These are phyloP conservation scores for Lolium rigidum DNA, from an alignment of 176 grass and related monocot species.

Conservation along the genomic window DNA sequence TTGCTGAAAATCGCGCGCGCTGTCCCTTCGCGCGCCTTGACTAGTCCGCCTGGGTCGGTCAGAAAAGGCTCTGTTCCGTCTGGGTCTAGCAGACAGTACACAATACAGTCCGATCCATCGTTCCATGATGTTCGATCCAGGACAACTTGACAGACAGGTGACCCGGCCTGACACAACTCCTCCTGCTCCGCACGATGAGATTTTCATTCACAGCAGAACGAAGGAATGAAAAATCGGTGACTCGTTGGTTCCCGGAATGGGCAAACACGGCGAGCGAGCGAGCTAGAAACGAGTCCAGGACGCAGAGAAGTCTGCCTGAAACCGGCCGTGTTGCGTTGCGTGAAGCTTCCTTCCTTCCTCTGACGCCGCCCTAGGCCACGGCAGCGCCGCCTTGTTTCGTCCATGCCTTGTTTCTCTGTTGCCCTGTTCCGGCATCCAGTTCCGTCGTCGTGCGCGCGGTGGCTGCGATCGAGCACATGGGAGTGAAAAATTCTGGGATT, in stretches of 20 bases:
- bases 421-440: constrained; percentile 41
- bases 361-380: background rate
- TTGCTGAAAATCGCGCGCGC: constrained; percentile 7
- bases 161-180: background rate
- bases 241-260: background rate
- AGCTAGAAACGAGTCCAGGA: background rate
- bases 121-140: background rate
- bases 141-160: background rate
- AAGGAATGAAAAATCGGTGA: background rate
- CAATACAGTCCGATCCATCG: background rate
- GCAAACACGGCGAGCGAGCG: background rate
- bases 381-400: background rate
- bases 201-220: background rate
- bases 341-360: constrained; percentile 38
- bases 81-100: background rate
- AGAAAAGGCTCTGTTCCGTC: constrained; percentile 6
- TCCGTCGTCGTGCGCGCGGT: constrained; percentile 29
- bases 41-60: background rate
- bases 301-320: background rate
- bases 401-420: constrained; percentile 43
- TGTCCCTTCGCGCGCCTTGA: constrained; percentile 31
- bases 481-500: background rate
- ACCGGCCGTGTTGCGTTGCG: constrained; percentile 46
- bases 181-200: background rate
- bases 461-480: background rate